Conservation (phyloP, 768 basidiomycete species). For the Mycena capillaripes region DNA sequence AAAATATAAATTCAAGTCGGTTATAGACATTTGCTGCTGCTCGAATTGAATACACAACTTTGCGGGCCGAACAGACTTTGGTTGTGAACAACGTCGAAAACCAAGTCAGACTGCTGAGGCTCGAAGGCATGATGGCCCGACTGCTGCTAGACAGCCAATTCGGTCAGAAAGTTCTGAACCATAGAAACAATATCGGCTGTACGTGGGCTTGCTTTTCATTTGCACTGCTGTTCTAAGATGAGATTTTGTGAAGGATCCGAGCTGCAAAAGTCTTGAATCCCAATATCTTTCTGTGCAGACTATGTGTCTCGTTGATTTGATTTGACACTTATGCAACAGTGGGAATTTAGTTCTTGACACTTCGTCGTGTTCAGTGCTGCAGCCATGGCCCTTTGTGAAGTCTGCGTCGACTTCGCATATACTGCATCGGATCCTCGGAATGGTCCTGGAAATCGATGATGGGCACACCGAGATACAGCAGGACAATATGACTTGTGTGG, state of each 20-base stretch:
- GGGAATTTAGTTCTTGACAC: not conserved
- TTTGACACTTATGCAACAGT: not conserved
- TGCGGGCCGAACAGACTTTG: conserved; percentile 10
- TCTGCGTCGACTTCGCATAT: not conserved
- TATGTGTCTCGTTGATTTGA: not conserved
- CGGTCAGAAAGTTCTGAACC: conserved; percentile 4
- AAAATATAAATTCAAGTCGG: not conserved
- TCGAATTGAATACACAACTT: not conserved
- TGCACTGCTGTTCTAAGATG: too few relatives aligned
- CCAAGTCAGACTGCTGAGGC: conserved; percentile 1
- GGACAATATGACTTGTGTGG: not conserved
- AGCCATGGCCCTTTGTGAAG: too few relatives aligned
- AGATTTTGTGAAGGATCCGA: conserved; percentile 7
- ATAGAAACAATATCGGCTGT: conserved; percentile 20
- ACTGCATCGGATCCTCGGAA: not conserved
- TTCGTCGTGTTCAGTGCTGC: not conserved
- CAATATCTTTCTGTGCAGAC: conserved; percentile 24
- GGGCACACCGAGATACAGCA: too few relatives aligned
- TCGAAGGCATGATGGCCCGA: conserved; percentile 18
- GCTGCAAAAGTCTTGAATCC: conserved; percentile 7
- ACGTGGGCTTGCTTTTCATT: not conserved
- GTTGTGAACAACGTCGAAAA: conserved; percentile 6
- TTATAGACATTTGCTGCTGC: too few relatives aligned
- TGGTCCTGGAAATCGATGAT: not conserved
- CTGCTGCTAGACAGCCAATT: conserved; percentile 7